These are phyloP conservation scores for Diplodia scrobiculata DNA, from an alignment of 2,329 filamentous ascomycete genomes.

Conservation along the genomic window DNA sequence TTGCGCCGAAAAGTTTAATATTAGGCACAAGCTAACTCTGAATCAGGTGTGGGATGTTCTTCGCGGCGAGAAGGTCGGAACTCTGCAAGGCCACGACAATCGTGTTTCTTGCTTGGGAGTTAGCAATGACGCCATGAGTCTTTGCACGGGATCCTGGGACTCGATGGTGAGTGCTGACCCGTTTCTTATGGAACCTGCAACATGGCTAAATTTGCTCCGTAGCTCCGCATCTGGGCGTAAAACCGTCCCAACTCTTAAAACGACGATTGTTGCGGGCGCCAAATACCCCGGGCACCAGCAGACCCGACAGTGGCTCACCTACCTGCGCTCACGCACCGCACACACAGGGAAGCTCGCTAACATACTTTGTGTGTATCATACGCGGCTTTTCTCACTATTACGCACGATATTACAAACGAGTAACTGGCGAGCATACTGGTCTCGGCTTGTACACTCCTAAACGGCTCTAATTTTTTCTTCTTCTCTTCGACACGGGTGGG, in stretches of 20 bases:
- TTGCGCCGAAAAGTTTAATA: constrained; percentile 19
- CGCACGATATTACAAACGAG: constrained; percentile 30
- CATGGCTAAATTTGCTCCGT: constrained; percentile 21
- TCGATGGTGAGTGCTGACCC: constrained; percentile 74
- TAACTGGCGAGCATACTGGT: constrained; percentile 29
- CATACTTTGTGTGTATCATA: constrained; percentile 28
- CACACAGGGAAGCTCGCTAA: constrained; percentile 13
- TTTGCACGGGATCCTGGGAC: constrained; percentile 99
- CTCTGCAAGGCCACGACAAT: constrained; percentile 95
- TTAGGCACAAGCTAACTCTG: constrained; percentile 32
- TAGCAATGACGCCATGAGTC: constrained; percentile 97
- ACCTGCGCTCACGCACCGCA: constrained; percentile 33
- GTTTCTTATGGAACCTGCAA: constrained; percentile 8
- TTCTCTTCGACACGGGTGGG: constrained; percentile 27
- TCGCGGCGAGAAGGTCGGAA: constrained; percentile 94
- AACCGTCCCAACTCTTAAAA: background rate
- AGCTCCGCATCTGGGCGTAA: constrained; percentile 59
- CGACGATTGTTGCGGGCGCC: constrained; percentile 24
- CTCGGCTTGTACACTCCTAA: constrained; percentile 29
- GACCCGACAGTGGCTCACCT: constrained; percentile 16
- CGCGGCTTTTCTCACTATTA: constrained; percentile 22
- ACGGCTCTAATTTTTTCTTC: constrained; percentile 29
- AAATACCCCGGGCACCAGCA: constrained; percentile 21
- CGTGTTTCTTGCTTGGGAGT: constrained; percentile 97
- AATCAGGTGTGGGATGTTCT: constrained; percentile 96